Evolutionary conservation across 805 yeast genomes (phyloP), one percentile per base, ranked within the genome.

Genomic region (Kodamaea hsintzibuensis): DNA sequence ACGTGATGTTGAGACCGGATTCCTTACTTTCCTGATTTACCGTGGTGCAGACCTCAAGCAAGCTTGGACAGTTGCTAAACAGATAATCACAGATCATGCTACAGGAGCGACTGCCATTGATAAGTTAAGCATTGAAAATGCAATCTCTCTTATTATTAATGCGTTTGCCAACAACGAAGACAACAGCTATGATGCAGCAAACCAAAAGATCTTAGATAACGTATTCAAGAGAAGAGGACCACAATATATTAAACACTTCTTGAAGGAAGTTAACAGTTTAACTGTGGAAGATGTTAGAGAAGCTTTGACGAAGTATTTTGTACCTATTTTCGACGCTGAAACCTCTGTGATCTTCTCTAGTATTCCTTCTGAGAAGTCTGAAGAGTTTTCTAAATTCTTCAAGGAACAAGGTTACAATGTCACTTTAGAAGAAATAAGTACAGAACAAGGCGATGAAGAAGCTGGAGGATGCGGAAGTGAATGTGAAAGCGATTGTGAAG

Each of bases 11-110:
- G 97, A 91, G 60, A 72, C 82, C 42, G 93, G 96, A 2, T 82
- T 79, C 51, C 69, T 93, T 57, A 76, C 78, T 3, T 89, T 86
- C 62, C 79, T 77, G 46, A 79, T 93, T 16, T 89, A 89, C 62
- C 81, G 97, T 57, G 97, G 96, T 12, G 82, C 96, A 1, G 98
- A 95, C 68, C 83, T 89, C 1, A 76, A 82, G 51, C 82, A 84
- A 57, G 86, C 88, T 6, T 82, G 81, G 71, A 67, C 71, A 25
- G 86, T 82, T 22, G 91, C 90, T 3, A 82, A 82, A 58, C 71
- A 80, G 38, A 85, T 91, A 50, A 86, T 91, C 7, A 71, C 74
- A 1, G 85, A 81, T 39, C 82, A 78, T 61, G 86, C 85, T 1
- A 60, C 65, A 47, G 96, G 91, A 1, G 68, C 60, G 2, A 60